Conservation (phyloP, 1,284 basidiomycete species). For the Apiotrichum siamense region DNA sequence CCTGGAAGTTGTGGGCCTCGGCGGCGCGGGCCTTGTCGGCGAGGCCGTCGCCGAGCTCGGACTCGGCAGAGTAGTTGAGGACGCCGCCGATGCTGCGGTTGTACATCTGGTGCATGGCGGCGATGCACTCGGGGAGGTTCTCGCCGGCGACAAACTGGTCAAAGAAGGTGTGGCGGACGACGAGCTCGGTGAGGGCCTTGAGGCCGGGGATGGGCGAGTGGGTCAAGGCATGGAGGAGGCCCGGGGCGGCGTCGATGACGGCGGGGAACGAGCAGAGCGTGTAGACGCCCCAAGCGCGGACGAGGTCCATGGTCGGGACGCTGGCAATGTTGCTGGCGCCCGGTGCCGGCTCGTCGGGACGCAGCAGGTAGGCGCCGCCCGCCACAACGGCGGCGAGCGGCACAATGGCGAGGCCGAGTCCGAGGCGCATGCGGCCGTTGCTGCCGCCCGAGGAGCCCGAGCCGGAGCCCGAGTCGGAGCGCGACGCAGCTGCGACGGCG, state of each 20-base stretch:
- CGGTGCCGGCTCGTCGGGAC: background rate
- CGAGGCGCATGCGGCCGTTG: background rate
- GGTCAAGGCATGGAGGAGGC: constrained; percentile 58
- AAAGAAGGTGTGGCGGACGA: constrained; percentile 80
- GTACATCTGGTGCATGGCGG: constrained; percentile 60
- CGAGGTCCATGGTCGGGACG: constrained; percentile 43
- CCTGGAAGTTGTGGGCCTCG: constrained; percentile 17
- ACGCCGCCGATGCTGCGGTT: constrained; percentile 67
- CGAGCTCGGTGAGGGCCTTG: constrained; percentile 58
- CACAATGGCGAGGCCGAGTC: background rate
- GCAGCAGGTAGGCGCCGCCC: background rate
- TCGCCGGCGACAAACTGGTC: constrained; percentile 80
- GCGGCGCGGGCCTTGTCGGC: constrained; percentile 3
- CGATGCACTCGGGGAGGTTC: constrained; percentile 62
- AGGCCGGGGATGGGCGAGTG: constrained; percentile 59
- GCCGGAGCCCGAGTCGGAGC: background rate
- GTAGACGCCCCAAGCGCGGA: constrained; percentile 73
- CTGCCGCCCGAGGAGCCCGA: background rate
- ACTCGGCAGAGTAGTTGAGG: constrained; percentile 80
- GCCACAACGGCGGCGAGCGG: background rate
- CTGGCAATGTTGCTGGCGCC: constrained; percentile 3
- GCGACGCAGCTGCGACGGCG: background rate
- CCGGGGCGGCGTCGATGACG: constrained; percentile 70
- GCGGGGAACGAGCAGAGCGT: constrained; percentile 68
- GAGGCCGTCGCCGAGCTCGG: constrained; percentile 53